phyloP scores from a whole-genome alignment of 2,329 filamentous ascomycete species.

The Stagonosporopsis tanaceti region DNA sequence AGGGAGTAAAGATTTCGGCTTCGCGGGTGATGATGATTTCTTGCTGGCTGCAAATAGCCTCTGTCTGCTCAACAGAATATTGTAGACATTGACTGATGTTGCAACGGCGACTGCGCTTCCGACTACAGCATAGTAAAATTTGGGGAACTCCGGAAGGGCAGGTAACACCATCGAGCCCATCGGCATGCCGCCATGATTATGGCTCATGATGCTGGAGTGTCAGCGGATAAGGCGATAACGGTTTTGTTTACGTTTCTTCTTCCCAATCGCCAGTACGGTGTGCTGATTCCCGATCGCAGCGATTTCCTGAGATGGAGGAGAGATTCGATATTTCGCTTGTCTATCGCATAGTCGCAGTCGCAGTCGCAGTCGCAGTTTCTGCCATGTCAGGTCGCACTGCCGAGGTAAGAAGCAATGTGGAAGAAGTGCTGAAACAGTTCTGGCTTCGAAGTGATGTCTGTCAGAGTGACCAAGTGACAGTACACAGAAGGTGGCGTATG shows the following conservation, averaged over 20 bases:
- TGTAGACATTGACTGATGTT: slow-evolving; percentile 55
- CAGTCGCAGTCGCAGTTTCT: neutral
- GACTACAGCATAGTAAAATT: slow-evolving; percentile 63
- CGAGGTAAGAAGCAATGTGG: neutral
- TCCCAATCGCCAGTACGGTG: slow-evolving; percentile 7
- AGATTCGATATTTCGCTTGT: slow-evolving; percentile 2
- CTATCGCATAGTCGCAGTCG: slow-evolving; percentile 13
- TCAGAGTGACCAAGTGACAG: neutral
- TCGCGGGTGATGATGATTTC: slow-evolving; percentile 56
- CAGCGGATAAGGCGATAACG: slow-evolving; percentile 6
- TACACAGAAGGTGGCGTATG: slow-evolving; percentile 10
- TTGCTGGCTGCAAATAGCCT: slow-evolving; percentile 57
- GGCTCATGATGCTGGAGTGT: slow-evolving; percentile 33
- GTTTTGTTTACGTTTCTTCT: slow-evolving; percentile 19
- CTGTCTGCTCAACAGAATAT: slow-evolving; percentile 59
- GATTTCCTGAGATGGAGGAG: neutral
- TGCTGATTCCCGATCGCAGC: slow-evolving; percentile 9
- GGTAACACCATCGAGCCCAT: slow-evolving; percentile 54
- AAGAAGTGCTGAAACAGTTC: slow-evolving; percentile 1
- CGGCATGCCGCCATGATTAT: slow-evolving; percentile 23
- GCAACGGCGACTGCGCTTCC: slow-evolving; percentile 56
- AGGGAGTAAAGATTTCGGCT: slow-evolving; percentile 60
- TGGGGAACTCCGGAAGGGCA: slow-evolving; percentile 57
- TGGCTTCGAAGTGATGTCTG: slow-evolving; percentile 4
- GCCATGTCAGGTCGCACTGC: slow-evolving; percentile 12